These are phyloP conservation scores for Tetrahymena malaccensis DNA, from an alignment of 73 alveolate species.

Conservation along the genomic window DNA sequence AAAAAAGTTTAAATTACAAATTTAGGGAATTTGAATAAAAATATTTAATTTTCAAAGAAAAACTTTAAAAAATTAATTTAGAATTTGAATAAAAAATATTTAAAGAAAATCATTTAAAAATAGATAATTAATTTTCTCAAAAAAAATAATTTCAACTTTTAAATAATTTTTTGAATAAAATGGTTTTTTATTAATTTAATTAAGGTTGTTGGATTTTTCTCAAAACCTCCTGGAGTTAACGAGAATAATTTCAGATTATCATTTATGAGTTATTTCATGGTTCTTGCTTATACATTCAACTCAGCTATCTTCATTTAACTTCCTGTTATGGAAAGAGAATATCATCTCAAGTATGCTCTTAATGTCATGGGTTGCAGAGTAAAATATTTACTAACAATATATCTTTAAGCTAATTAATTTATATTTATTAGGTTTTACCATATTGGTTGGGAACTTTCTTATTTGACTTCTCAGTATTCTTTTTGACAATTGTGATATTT, in stretches of 20 bases:
- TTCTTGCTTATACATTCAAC: constrained; percentile 24
- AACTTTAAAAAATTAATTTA: too few species aligned
- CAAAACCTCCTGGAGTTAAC: background rate
- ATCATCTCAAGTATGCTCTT: constrained; percentile 19
- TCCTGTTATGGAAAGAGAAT: constrained; percentile 39
- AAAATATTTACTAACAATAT: background rate
- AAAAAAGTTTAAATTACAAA: too few species aligned
- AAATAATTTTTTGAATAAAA: background rate
- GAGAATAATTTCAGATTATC: constrained; percentile 3
- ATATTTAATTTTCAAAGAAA: too few species aligned
- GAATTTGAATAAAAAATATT: too few species aligned
- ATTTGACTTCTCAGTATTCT: constrained; percentile 10
- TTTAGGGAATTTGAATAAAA: too few species aligned
- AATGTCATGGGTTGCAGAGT: constrained; percentile 41
- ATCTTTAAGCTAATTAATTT: background rate
- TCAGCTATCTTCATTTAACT: constrained; percentile 18
- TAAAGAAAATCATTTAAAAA: too few species aligned
- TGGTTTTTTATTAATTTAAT: background rate
- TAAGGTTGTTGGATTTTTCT: background rate
- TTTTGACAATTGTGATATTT: background rate
- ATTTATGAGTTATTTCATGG: constrained; percentile 7
- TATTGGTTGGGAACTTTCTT: constrained; percentile 37
- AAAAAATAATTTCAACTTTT: too few species aligned
- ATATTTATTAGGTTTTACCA: background rate
- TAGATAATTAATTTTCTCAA: too few species aligned